Base-by-base conservation (phyloP, 352 stramenopile species). In the Phytophthora chlamydospora region DNA sequence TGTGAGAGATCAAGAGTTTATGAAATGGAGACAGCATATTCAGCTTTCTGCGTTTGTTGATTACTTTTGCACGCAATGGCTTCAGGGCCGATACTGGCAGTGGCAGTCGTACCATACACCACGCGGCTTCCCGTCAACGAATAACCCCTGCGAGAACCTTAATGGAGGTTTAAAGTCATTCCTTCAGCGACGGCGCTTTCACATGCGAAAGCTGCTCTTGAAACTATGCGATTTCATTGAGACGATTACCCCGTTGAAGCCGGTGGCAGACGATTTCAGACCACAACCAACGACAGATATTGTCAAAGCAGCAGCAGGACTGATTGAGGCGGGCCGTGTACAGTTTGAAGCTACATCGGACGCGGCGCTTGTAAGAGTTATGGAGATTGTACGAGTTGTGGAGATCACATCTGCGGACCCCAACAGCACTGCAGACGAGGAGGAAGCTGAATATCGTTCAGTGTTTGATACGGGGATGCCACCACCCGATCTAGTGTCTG, bases 131-230 rank as follows among this genome's bases (percentile, higher is more conserved):
- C 21, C 36, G 35, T n/a, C 24, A 10, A 57, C 48, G 3, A 57
- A 57, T 9, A 45, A 47, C 19, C n/a, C 48, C 1, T 39, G 35
- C 17, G 48, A 57, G 31, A 57, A 43, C 1, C 39, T 45, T 4
- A 57, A 57, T 12, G 48, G 21, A 12, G 21, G 29, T 8, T 11
- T 57, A n/a, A 57, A 57, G n/a, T 39, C 16, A 14, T 47, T 46
- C 16, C 16, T 34, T 7, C 35, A 44, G 39, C 13, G 35, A n/a
- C 36, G 48, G 5, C 24, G 48, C 3, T 31, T 40, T 21, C 49
- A 39, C 24, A 57, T 57, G 49, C 19, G 12, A 31, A 27, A 27
- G 8, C 21, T 46, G 6, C 9, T 51, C 4, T 3, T 31, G n/a
- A 40, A 40, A 40, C 31, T 51, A 13, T 51, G 44, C 17, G 44